Percentiles rank a stretch among this genome's conserved stretches.
phyloP scores from a whole-genome alignment of 192 early-diverging fungal species.

The Dissophora ornata region DNA sequence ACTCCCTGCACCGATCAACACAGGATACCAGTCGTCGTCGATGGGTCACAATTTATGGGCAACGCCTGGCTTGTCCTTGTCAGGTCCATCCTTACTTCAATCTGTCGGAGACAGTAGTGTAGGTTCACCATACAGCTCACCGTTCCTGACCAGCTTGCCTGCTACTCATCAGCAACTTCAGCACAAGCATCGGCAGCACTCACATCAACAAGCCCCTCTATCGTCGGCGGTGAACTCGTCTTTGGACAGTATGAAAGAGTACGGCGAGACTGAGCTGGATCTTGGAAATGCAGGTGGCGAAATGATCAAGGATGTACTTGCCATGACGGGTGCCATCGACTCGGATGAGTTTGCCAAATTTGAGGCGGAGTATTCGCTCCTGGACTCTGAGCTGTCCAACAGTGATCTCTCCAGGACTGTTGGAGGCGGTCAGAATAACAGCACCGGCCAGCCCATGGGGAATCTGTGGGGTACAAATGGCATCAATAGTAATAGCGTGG shows the following conservation, averaged over 20 bases:
- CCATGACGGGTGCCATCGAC: constrained; percentile 45
- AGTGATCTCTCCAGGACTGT: not conserved
- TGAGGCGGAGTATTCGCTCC: constrained; percentile 34
- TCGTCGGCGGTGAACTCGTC: constrained; percentile 9
- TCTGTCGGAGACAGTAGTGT: constrained; percentile 13
- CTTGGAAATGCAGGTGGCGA: constrained; percentile 41
- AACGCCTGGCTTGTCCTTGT: constrained; percentile 25
- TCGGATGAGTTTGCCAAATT: constrained; percentile 44
- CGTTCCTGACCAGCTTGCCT: constrained; percentile 41
- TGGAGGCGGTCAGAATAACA: constrained; percentile 5
- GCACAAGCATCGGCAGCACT: constrained; percentile 7
- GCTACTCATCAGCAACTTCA: constrained; percentile 22
- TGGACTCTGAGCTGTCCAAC: constrained; percentile 14
- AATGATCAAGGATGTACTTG: constrained; percentile 50
- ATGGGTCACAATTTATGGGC: constrained; percentile 42
- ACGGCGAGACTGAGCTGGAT: constrained; percentile 29
- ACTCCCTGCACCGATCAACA: constrained; percentile 22
- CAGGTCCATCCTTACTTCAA: constrained; percentile 29
- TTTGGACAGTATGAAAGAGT: constrained; percentile 10
- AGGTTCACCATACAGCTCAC: constrained; percentile 21
- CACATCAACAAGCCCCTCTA: constrained; percentile 8
- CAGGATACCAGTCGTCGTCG: constrained; percentile 26
- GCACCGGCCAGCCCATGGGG: constrained; percentile 13
- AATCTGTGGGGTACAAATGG: constrained; percentile 17
- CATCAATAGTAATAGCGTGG: not conserved